These are phyloP conservation scores for Lactuca saligna DNA, from an alignment of 129 eudicot genomes.

Conservation along the genomic window DNA sequence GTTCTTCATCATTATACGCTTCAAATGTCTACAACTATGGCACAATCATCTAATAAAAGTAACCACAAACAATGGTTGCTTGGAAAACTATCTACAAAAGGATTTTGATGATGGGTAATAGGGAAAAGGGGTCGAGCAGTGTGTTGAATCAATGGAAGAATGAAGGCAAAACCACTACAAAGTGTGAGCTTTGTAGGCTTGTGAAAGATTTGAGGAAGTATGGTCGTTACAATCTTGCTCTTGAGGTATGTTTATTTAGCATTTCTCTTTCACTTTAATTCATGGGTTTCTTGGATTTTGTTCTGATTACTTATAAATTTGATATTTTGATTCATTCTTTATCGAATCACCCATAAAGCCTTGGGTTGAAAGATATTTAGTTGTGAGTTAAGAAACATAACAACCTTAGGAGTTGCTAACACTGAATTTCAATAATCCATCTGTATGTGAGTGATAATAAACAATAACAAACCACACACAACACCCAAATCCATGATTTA, in stretches of 20 bases:
- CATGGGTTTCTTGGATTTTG: constrained; percentile 11
- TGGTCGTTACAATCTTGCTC: constrained; percentile 53
- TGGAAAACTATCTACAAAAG: constrained; percentile 64
- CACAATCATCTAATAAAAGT: constrained; percentile 50
- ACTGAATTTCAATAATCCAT: too few species aligned
- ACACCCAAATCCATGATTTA: too few species aligned
- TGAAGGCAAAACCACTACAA: constrained; percentile 45
- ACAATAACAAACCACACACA: too few species aligned
- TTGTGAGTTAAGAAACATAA: neutral
- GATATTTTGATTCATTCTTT: neutral
- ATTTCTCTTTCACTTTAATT: neutral
- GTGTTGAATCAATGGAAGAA: constrained; percentile 71
- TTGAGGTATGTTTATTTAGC: constrained; percentile 52
- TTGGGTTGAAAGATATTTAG: constrained; percentile 10
- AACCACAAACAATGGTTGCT: constrained; percentile 32
- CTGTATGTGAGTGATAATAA: too few species aligned
- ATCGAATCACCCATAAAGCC: neutral
- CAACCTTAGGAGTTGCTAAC: too few species aligned
- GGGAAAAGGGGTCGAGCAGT: constrained; percentile 42
- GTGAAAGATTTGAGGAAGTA: constrained; percentile 74
- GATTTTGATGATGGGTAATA: constrained; percentile 42
- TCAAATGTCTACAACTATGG: constrained; percentile 45
- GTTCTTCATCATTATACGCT: constrained; percentile 25
- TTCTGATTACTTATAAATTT: neutral
- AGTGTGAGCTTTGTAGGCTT: constrained; percentile 73